A percentile compares a stretch with the other conserved stretches of the same genome.
Conservation (phyloP, 805 yeast species). For the Jamesozyma rosinii region DNA sequence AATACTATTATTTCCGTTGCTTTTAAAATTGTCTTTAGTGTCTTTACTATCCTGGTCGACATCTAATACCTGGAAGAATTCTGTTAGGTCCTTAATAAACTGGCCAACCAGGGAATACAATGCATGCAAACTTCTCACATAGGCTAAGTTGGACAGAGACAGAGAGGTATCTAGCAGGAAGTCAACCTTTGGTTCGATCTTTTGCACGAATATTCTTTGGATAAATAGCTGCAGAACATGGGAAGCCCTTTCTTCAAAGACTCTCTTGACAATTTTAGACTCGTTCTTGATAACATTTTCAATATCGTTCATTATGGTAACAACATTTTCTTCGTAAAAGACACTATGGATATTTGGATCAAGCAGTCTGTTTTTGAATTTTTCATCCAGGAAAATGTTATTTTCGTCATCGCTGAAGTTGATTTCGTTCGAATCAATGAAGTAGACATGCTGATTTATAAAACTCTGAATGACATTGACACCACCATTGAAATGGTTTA, state of each 20-base stretch:
- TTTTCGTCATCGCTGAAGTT: conserved; percentile 24
- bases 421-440: conserved; percentile 34
- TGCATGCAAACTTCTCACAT: conserved; percentile 63
- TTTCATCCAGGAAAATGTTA: conserved; percentile 33
- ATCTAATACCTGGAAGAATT: conserved; percentile 41
- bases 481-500: conserved; percentile 79
- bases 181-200: conserved; percentile 49
- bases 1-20: conserved; percentile 1
- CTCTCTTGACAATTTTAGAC: conserved; percentile 60
- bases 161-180: conserved; percentile 53
- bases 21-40: background rate
- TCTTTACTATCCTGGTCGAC: conserved; percentile 32
- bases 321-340: conserved; percentile 45
- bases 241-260: conserved; percentile 56
- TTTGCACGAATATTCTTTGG: conserved; percentile 68
- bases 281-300: conserved; percentile 57
- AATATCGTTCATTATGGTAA: conserved; percentile 45
- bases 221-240: conserved; percentile 61
- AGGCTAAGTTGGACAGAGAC: conserved; percentile 56
- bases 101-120: conserved; percentile 50
- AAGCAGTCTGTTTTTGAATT: conserved; percentile 49
- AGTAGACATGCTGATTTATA: conserved; percentile 68
- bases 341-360: conserved; percentile 47
- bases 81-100: conserved; percentile 57
- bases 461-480: conserved; percentile 71